These are phyloP conservation scores for Metschnikowia reukaufii DNA, from an alignment of 805 yeast species.

Conservation along the genomic window DNA sequence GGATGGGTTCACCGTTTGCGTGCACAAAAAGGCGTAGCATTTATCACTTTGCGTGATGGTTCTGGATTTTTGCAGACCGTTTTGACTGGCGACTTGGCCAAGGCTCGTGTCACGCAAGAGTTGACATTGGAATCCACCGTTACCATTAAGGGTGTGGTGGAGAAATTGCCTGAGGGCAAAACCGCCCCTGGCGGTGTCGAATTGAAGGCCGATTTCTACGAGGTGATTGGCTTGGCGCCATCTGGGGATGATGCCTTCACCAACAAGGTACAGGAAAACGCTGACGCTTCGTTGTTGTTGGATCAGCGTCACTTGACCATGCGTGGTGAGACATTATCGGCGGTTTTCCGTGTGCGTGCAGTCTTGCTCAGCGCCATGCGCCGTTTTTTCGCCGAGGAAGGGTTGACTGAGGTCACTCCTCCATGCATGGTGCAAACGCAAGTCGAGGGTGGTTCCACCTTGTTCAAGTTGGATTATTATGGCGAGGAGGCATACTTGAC, in stretches of 20 bases:
- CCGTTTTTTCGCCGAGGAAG: conserved; percentile 71
- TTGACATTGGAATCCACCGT: conserved; percentile 89
- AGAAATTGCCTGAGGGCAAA: conserved; percentile 91
- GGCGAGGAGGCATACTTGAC: conserved; percentile 97
- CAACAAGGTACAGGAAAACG: conserved; percentile 89
- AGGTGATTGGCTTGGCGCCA: conserved; percentile 91
- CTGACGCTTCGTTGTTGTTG: conserved; percentile 88
- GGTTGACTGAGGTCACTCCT: conserved; percentile 88
- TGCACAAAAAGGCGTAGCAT: conserved; percentile 86
- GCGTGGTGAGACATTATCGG: conserved; percentile 91
- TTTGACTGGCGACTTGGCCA: conserved; percentile 86
- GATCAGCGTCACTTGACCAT: conserved; percentile 95
- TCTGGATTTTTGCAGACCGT: conserved; percentile 88
- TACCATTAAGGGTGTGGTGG: conserved; percentile 73
- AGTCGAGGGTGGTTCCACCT: conserved; percentile 98
- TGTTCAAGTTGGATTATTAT: conserved; percentile 89
- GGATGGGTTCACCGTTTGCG: conserved; percentile 98
- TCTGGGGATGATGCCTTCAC: conserved; percentile 93
- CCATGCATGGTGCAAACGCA: conserved; percentile 99
- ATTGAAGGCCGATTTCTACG: conserved; percentile 85
- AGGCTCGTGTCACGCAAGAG: conserved; percentile 79
- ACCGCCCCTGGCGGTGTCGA: conserved; percentile 98
- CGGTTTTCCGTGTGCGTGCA: conserved; percentile 95
- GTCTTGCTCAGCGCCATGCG: conserved; percentile 71
- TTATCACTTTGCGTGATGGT: conserved; percentile 93